Evolutionary conservation across 2,329 filamentous ascomycete genomes (phyloP).

Genomic region (Penicillium sp.): DNA sequence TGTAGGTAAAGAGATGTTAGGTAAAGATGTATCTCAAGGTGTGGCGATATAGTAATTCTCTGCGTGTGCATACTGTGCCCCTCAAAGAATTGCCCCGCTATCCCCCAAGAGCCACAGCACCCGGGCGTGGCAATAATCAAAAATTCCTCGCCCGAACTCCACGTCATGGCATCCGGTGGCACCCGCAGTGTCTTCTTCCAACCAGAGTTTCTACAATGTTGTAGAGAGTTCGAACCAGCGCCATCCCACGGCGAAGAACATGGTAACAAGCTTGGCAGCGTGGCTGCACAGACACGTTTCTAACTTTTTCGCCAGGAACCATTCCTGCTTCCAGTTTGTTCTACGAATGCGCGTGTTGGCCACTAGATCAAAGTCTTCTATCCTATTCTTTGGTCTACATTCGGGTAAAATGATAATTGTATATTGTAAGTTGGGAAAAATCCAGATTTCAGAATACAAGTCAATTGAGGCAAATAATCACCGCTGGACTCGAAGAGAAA

Average conservation of each 20-base stretch:
- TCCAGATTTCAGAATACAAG: not conserved
- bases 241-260: conserved; percentile 4
- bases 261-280: conserved; percentile 7
- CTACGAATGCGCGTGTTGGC: not conserved
- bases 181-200: conserved; percentile 15
- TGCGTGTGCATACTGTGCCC: not conserved
- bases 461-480: not conserved
- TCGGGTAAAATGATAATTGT: not conserved
- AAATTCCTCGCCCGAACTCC: not conserved
- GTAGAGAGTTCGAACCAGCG: not conserved
- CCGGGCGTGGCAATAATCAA: conserved; percentile 14
- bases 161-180: conserved; percentile 17
- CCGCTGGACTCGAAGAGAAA: not conserved
- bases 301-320: conserved; percentile 4
- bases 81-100: not conserved
- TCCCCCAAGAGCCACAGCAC: not conserved
- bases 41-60: not conserved
- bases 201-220: not conserved
- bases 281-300: conserved; percentile 1
- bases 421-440: not conserved
- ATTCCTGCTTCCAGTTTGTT: not conserved
- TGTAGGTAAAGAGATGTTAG: not conserved
- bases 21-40: not conserved
- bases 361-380: conserved; percentile 4
- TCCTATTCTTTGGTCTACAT: not conserved